These are phyloP conservation scores for Penicillium antarcticum DNA, from an alignment of 495 filamentous ascomycete genomes.

Conservation along the genomic window DNA sequence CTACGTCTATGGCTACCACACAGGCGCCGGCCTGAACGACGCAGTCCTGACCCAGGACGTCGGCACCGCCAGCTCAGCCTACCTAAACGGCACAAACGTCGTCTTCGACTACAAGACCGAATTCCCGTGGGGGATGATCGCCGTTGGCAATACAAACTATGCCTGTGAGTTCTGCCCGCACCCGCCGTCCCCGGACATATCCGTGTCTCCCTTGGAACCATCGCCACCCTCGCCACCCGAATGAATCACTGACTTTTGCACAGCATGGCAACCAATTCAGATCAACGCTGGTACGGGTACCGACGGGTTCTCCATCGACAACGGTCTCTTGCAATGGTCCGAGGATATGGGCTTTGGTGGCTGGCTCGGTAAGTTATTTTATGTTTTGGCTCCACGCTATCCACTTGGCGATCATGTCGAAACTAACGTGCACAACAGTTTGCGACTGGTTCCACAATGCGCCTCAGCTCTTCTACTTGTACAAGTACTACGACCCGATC, in stretches of 20 bases:
- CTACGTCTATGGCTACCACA: conserved; percentile 48
- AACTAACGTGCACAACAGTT: conserved; percentile 24
- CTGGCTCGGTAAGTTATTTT: conserved; percentile 47
- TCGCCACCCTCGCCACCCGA: too few species aligned
- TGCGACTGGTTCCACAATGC: conserved; percentile 55
- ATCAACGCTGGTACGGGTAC: conserved; percentile 40
- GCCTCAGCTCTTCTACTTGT: conserved; percentile 52
- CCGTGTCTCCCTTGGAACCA: background rate
- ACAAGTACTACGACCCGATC: conserved; percentile 21
- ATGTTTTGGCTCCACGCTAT: background rate
- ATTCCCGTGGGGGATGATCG: conserved; percentile 35
- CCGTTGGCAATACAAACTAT: conserved; percentile 22
- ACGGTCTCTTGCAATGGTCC: conserved; percentile 36
- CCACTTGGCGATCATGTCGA: background rate
- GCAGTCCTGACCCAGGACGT: conserved; percentile 32
- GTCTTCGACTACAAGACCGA: conserved; percentile 10
- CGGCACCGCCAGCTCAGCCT: conserved; percentile 26
- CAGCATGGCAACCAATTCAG: conserved; percentile 40
- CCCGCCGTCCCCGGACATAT: background rate
- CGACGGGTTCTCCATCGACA: conserved; percentile 38
- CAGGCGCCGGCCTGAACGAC: conserved; percentile 45
- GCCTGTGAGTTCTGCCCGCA: conserved; percentile 13
- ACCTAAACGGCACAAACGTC: conserved; percentile 39
- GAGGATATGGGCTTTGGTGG: conserved; percentile 40
- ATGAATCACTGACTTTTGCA: background rate